phyloP scores from a whole-genome alignment of 192 early-diverging fungal genomes.

The Backusella parvicylindrica region DNA sequence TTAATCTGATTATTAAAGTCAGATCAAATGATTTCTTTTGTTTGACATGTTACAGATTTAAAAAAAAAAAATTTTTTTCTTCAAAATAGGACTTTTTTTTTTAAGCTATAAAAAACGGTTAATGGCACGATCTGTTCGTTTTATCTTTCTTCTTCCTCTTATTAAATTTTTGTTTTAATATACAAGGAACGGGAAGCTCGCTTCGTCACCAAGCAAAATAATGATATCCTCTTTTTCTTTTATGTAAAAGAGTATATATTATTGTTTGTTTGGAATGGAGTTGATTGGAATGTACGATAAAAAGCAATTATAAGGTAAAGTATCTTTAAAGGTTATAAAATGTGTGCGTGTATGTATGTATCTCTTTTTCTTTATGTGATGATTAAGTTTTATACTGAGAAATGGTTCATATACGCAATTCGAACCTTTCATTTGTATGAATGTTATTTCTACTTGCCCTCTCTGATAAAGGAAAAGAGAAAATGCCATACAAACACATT shows the following conservation, averaged over 20 bases:
- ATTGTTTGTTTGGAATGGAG: not conserved
- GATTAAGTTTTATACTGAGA: constrained; percentile 2
- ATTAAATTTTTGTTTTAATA: not conserved
- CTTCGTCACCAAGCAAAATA: not conserved
- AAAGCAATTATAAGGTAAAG: not conserved
- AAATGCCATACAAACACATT: not conserved
- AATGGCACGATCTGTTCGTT: not conserved
- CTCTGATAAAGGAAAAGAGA: not conserved
- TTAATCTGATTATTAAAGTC: not conserved
- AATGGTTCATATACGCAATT: not conserved
- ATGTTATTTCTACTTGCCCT: constrained; percentile 1
- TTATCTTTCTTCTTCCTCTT: not conserved
- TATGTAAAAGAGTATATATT: not conserved
- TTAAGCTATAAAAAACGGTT: not conserved
- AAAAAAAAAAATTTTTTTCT: not conserved
- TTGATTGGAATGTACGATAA: not conserved
- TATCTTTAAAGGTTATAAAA: not conserved
- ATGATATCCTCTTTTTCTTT: not conserved
- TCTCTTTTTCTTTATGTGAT: not conserved
- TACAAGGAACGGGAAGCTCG: not conserved
- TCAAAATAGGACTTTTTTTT: not conserved
- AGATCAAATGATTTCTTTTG: not conserved
- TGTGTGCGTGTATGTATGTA: not conserved
- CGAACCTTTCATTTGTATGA: not conserved
- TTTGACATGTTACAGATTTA: not conserved